Conservation (phyloP, 2,329 filamentous ascomycete species). For the Sclerotinia sclerotiorum region DNA sequence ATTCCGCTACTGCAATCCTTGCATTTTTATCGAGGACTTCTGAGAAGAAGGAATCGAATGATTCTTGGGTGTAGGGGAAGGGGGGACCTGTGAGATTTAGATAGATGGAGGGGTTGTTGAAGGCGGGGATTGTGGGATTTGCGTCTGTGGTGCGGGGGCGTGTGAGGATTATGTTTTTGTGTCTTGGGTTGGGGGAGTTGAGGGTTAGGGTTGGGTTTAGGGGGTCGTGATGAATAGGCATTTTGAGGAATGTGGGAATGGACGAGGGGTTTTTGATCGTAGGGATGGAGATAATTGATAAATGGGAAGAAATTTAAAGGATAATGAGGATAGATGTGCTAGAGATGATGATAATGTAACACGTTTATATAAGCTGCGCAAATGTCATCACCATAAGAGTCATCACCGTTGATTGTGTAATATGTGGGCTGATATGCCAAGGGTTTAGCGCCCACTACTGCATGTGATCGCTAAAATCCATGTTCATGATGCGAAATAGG, state of each 20-base stretch:
- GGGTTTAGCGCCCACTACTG: conserved; percentile 10
- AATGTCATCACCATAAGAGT: neutral
- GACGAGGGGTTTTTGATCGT: neutral
- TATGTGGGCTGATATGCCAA: conserved; percentile 3
- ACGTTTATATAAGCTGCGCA: no score
- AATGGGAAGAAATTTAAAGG: neutral
- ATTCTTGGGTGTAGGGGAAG: conserved; percentile 6
- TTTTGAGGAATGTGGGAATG: neutral
- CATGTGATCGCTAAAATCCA: neutral
- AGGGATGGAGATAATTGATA: neutral
- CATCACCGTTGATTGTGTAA: neutral
- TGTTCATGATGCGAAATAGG: neutral
- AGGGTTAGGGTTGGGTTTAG: neutral
- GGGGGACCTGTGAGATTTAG: neutral
- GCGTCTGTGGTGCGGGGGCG: conserved; percentile 1
- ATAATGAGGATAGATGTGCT: no score
- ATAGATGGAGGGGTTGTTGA: conserved; percentile 12
- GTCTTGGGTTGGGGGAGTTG: neutral
- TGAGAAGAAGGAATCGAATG: conserved; percentile 2
- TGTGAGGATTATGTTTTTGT: conserved; percentile 18
- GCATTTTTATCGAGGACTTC: neutral
- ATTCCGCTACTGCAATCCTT: neutral
- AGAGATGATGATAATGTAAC: neutral
- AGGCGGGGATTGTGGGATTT: neutral
- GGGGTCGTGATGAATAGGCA: conserved; percentile 9